Conservation (phyloP, 768 basidiomycete genomes). For the Rhizopogon vesiculosus region DNA sequence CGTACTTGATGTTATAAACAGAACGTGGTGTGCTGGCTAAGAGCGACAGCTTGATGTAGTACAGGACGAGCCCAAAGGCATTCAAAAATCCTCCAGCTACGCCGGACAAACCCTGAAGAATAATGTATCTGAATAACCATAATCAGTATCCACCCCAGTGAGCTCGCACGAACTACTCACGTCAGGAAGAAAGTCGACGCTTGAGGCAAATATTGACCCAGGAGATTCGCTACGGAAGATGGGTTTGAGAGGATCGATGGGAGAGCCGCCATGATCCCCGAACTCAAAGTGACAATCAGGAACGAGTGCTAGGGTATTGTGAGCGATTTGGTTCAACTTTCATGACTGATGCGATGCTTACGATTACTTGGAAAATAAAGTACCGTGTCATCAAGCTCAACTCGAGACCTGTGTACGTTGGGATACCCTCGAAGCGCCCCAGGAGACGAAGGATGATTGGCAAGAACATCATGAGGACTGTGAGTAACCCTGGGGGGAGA, state of each 20-base stretch:
- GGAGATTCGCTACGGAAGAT: conserved; percentile 55
- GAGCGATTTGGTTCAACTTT: not conserved
- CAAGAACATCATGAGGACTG: conserved; percentile 89
- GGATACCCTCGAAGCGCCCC: conserved; percentile 86
- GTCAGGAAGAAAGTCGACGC: conserved; percentile 92
- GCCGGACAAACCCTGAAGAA: conserved; percentile 77
- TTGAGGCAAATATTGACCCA: conserved; percentile 76
- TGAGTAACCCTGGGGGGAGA: conserved; percentile 80
- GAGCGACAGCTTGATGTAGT: conserved; percentile 87
- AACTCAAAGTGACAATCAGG: conserved; percentile 80
- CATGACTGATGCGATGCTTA: conserved; percentile 35
- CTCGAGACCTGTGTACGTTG: conserved; percentile 78
- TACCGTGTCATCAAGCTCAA: conserved; percentile 88
- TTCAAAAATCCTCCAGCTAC: conserved; percentile 79
- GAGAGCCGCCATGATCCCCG: conserved; percentile 77
- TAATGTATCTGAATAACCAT: conserved; percentile 49
- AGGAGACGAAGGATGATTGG: conserved; percentile 77
- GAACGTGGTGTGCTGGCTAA: conserved; percentile 88
- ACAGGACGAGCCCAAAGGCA: conserved; percentile 58
- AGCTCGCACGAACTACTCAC: conserved; percentile 29
- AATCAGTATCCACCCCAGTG: not conserved
- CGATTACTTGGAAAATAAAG: conserved; percentile 89
- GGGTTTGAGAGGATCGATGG: conserved; percentile 63
- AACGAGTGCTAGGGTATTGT: conserved; percentile 72
- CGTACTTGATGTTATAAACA: conserved; percentile 77